Percentiles rank a stretch among this genome's conserved stretches.
Conservation (phyloP, 179 eudicot species). For the Drosera spatulata region DNA sequence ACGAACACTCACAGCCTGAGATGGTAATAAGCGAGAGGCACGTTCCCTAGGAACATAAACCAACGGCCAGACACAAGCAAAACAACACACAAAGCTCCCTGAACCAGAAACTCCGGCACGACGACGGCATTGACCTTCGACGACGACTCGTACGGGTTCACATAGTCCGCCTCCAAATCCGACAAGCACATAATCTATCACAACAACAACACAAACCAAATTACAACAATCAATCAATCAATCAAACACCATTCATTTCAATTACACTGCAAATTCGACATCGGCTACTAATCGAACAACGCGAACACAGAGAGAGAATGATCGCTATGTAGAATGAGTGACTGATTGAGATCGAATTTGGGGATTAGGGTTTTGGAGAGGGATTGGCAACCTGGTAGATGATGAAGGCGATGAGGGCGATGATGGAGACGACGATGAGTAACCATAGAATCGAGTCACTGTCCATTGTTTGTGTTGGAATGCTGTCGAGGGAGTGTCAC, state of each 20-base stretch:
- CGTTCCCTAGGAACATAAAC: slow-evolving; percentile 66
- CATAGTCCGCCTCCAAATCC: slow-evolving; percentile 87
- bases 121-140: slow-evolving; percentile 59
- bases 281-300: neutral
- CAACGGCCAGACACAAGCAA: slow-evolving; percentile 73
- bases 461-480: slow-evolving; percentile 25
- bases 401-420: slow-evolving; percentile 41
- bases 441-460: slow-evolving; percentile 67
- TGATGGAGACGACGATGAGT: slow-evolving; percentile 39
- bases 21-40: slow-evolving; percentile 56
- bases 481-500: no score
- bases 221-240: neutral
- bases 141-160: slow-evolving; percentile 83
- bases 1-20: slow-evolving; percentile 44
- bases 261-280: neutral
- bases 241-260: neutral
- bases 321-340: no score
- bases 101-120: slow-evolving; percentile 60
- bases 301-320: no score
- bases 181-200: slow-evolving; percentile 67
- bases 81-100: slow-evolving; percentile 49
- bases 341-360: neutral
- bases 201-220: neutral
- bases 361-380: neutral
- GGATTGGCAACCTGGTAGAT: slow-evolving; percentile 49